These are phyloP conservation scores for Cubamyces lactineus DNA, from an alignment of 768 basidiomycete genomes.

Conservation along the genomic window DNA sequence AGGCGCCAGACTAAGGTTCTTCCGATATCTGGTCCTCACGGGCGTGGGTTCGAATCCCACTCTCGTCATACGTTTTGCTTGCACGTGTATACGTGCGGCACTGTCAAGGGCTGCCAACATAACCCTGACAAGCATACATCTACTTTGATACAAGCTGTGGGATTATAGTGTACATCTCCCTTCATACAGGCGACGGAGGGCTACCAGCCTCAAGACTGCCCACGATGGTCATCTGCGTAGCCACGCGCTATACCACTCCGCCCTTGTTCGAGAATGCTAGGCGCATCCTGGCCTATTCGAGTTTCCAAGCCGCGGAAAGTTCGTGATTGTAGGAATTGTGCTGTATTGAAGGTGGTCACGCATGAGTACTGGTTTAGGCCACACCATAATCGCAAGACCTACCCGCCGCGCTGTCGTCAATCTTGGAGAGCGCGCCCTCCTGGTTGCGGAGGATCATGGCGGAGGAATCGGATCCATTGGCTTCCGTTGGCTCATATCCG, in stretches of 20 bases:
- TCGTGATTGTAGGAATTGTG: slow-evolving; percentile 71
- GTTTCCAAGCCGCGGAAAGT: slow-evolving; percentile 83
- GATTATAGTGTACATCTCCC: too few relatives aligned
- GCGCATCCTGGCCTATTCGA: slow-evolving; percentile 75
- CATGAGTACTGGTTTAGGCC: neutral
- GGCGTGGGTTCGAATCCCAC: slow-evolving; percentile 58
- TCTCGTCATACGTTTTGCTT: slow-evolving; percentile 22
- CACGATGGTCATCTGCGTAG: slow-evolving; percentile 46
- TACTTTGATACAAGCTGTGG: too few relatives aligned
- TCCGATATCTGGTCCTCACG: slow-evolving; percentile 44
- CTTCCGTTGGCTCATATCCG: slow-evolving; percentile 12
- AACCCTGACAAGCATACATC: too few relatives aligned
- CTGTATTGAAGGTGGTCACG: slow-evolving; percentile 36
- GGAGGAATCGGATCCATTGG: slow-evolving; percentile 34
- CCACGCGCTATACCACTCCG: slow-evolving; percentile 87
- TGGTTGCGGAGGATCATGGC: slow-evolving; percentile 67
- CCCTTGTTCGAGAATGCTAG: slow-evolving; percentile 85
- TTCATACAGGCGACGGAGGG: too few relatives aligned
- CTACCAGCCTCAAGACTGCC: neutral
- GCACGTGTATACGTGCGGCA: too few relatives aligned
- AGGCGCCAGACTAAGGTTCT: slow-evolving; percentile 67
- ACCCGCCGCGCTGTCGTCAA: slow-evolving; percentile 76
- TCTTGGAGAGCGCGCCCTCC: slow-evolving; percentile 56
- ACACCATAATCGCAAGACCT: slow-evolving; percentile 23
- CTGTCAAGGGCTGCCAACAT: too few relatives aligned